Evolutionary conservation across 1,284 basidiomycete species (phyloP).

Genomic region (Melampsora larici-populina): DNA sequence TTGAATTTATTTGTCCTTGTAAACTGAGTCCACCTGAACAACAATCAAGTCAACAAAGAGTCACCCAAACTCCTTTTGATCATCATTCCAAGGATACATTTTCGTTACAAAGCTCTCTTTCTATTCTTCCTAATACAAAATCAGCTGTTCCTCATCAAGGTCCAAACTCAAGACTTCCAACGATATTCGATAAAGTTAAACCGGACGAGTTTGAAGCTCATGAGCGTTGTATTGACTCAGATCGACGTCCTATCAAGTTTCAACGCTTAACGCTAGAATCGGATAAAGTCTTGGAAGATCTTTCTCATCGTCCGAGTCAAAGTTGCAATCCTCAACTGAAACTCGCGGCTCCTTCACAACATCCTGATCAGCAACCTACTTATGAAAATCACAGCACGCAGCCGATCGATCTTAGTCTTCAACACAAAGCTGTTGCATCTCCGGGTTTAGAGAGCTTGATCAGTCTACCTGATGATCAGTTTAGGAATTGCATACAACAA

Average conservation of each 20-base stretch:
- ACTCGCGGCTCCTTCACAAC: neutral
- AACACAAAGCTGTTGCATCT: neutral
- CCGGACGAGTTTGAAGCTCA: no score
- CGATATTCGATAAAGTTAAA: no score
- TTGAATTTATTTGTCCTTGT: slow-evolving; percentile 38
- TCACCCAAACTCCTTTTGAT: neutral
- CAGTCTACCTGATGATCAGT: slow-evolving; percentile 20
- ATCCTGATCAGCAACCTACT: neutral
- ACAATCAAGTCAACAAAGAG: neutral
- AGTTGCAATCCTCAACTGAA: neutral
- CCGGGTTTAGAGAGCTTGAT: neutral
- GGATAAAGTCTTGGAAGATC: no score
- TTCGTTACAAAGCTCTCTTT: no score
- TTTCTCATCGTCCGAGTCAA: neutral
- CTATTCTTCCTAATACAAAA: no score
- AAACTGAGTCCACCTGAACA: slow-evolving; percentile 20
- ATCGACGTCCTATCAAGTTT: no score
- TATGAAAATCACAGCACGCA: neutral
- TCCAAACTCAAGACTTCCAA: no score
- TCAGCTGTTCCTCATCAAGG: no score
- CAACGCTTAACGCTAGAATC: no score
- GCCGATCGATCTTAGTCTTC: neutral
- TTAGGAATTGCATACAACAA: slow-evolving; percentile 3
- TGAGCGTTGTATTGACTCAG: no score
- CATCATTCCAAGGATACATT: neutral